Evolutionary conservation across 2,329 filamentous ascomycete genomes (phyloP).

Genomic region (Pseudogymnoascus sp.): DNA sequence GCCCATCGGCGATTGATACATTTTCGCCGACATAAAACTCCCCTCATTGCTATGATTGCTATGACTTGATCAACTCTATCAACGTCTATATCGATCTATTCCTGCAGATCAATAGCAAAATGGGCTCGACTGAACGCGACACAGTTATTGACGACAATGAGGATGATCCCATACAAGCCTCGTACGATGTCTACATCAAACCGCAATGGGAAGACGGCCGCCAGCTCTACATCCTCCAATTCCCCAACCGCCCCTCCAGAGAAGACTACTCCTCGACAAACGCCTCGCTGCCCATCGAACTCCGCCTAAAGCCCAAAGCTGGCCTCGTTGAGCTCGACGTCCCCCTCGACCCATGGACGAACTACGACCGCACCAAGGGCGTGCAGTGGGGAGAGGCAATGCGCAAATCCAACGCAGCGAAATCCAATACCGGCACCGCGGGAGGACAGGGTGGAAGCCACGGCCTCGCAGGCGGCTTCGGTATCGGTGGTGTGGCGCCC

Average conservation of each 20-base stretch:
- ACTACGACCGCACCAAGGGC: slow-evolving; percentile 81
- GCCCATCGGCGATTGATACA: neutral
- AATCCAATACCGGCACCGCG: slow-evolving; percentile 43
- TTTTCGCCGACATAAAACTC: slow-evolving; percentile 8
- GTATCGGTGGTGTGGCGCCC: slow-evolving; percentile 43
- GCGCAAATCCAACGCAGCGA: slow-evolving; percentile 42
- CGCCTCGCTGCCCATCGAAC: slow-evolving; percentile 54
- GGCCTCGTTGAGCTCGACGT: slow-evolving; percentile 90
- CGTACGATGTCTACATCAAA: slow-evolving; percentile 83
- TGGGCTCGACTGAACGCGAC: slow-evolving; percentile 2
- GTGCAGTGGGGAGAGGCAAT: slow-evolving; percentile 76
- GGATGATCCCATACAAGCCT: slow-evolving; percentile 63
- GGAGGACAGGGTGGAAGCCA: slow-evolving; percentile 58
- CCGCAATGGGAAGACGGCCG: slow-evolving; percentile 55
- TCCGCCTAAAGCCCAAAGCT: slow-evolving; percentile 74
- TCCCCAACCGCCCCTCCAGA: slow-evolving; percentile 66
- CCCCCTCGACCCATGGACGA: slow-evolving; percentile 59
- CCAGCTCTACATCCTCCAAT: slow-evolving; percentile 77
- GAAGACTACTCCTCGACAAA: slow-evolving; percentile 50
- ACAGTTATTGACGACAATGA: slow-evolving; percentile 7
- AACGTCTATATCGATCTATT: neutral
- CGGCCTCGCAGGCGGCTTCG: slow-evolving; percentile 67
- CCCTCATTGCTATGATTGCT: neutral
- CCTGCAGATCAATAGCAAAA: neutral
- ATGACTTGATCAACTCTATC: neutral